phyloP scores from a whole-genome alignment of 2,329 filamentous ascomycete genomes.

The Trichoderma oligosporum region DNA sequence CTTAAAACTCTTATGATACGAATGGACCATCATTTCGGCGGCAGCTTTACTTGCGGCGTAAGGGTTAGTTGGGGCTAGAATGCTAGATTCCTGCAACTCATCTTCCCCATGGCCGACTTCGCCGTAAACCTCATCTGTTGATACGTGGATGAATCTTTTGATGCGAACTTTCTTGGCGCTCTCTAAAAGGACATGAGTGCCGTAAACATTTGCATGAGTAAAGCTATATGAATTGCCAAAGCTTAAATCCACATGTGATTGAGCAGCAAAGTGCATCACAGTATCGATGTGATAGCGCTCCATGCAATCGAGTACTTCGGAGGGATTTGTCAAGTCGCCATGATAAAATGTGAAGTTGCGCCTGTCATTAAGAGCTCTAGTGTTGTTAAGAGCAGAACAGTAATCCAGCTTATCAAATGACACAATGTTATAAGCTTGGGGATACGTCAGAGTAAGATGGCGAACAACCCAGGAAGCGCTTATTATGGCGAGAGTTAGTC shows the following conservation, averaged over 20 bases:
- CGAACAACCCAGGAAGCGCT: slow-evolving; percentile 81
- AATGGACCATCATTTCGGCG: slow-evolving; percentile 81
- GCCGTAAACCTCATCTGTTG: slow-evolving; percentile 82
- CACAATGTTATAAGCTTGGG: slow-evolving; percentile 70
- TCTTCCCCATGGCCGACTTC: slow-evolving; percentile 70
- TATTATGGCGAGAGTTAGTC: slow-evolving; percentile 10
- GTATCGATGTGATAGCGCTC: slow-evolving; percentile 71
- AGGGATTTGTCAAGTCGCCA: slow-evolving; percentile 70
- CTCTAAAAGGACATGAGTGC: slow-evolving; percentile 78
- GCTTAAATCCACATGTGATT: slow-evolving; percentile 77
- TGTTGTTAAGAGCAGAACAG: slow-evolving; percentile 77
- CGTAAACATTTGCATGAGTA: slow-evolving; percentile 76
- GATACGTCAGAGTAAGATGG: slow-evolving; percentile 71
- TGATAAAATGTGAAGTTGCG: slow-evolving; percentile 76
- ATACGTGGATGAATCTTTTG: slow-evolving; percentile 74
- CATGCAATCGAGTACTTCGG: slow-evolving; percentile 67
- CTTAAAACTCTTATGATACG: slow-evolving; percentile 80
- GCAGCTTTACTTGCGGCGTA: slow-evolving; percentile 79
- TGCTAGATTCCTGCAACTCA: slow-evolving; percentile 68
- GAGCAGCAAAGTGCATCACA: slow-evolving; percentile 80
- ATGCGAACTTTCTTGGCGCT: slow-evolving; percentile 68
- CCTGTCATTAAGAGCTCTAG: slow-evolving; percentile 60
- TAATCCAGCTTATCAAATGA: slow-evolving; percentile 85
- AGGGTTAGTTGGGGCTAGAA: slow-evolving; percentile 75
- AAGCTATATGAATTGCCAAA: slow-evolving; percentile 81